Conservation (phyloP, 257 asterid genomes). For the Solanum sejunctum region DNA sequence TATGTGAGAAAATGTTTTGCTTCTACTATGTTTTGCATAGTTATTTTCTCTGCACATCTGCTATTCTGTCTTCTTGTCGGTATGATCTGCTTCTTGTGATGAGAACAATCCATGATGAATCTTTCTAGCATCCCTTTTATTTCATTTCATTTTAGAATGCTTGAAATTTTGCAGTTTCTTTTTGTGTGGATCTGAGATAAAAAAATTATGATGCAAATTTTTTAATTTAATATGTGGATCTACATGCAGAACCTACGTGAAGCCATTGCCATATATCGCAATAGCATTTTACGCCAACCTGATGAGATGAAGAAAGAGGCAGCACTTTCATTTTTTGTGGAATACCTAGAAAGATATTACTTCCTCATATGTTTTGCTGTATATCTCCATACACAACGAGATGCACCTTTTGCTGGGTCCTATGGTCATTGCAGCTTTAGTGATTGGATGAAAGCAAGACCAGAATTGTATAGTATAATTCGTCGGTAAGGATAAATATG, state of each 20-base stretch:
- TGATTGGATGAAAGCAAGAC: constrained; percentile 97
- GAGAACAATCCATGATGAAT: not conserved
- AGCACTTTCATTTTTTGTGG: constrained; percentile 92
- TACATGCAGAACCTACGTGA: constrained; percentile 80
- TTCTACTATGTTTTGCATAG: constrained; percentile 4
- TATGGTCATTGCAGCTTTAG: constrained; percentile 64
- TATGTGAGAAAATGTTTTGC: not conserved
- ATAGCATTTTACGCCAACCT: constrained; percentile 77
- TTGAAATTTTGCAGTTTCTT: not conserved
- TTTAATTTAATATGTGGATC: constrained; percentile 12
- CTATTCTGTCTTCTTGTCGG: not conserved
- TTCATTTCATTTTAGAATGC: not conserved
- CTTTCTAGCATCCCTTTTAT: not conserved
- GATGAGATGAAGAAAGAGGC: constrained; percentile 99
- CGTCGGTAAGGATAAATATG: constrained; percentile 50
- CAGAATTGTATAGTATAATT: constrained; percentile 86
- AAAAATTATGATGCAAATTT: not conserved
- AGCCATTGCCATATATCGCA: constrained; percentile 87
- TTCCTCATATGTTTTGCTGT: constrained; percentile 95
- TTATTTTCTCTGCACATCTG: not conserved
- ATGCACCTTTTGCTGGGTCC: constrained; percentile 43
- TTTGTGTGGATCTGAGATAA: not conserved
- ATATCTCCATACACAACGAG: constrained; percentile 84
- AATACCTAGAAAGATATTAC: constrained; percentile 97
- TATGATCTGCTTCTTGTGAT: not conserved